A percentile compares a stretch with the other conserved stretches of the same genome.
Evolutionary conservation across 306 rosid species (phyloP).

Genomic region (Sicyos baderoa): DNA sequence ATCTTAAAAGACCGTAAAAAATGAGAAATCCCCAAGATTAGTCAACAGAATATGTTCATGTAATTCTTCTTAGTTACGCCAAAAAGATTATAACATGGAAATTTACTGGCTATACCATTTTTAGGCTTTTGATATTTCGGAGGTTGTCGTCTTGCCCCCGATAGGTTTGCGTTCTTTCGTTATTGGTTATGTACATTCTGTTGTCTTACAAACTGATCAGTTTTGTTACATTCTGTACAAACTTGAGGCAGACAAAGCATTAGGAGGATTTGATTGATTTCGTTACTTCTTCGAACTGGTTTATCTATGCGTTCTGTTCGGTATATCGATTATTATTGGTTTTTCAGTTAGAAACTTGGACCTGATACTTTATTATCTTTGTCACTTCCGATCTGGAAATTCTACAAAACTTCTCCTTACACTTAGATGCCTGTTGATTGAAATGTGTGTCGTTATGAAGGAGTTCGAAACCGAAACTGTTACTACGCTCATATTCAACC

Average conservation of each 20-base stretch:
- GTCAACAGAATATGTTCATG: constrained; percentile 16
- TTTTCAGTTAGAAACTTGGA: not conserved
- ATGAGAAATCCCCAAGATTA: constrained; percentile 41
- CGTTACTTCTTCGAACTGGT: not conserved
- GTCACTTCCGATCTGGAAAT: not conserved
- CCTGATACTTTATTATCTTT: not conserved
- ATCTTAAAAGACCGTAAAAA: constrained; percentile 44
- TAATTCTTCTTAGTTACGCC: not conserved
- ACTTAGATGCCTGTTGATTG: no score
- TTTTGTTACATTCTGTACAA: constrained; percentile 11
- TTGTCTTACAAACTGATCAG: constrained; percentile 14
- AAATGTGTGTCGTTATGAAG: not conserved
- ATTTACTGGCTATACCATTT: constrained; percentile 17
- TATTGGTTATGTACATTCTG: constrained; percentile 13
- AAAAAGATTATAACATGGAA: constrained; percentile 10
- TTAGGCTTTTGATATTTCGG: constrained; percentile 1
- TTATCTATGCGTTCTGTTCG: not conserved
- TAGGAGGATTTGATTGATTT: constrained; percentile 5
- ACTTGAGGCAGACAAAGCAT: not conserved
- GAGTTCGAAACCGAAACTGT: not conserved
- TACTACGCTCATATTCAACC: not conserved
- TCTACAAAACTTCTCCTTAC: not conserved
- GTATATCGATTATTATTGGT: not conserved
- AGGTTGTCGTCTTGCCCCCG: not conserved
- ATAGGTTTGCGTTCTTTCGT: constrained; percentile 10